Conservation (phyloP, 139 green algal genomes). For the Microglena sp. region DNA sequence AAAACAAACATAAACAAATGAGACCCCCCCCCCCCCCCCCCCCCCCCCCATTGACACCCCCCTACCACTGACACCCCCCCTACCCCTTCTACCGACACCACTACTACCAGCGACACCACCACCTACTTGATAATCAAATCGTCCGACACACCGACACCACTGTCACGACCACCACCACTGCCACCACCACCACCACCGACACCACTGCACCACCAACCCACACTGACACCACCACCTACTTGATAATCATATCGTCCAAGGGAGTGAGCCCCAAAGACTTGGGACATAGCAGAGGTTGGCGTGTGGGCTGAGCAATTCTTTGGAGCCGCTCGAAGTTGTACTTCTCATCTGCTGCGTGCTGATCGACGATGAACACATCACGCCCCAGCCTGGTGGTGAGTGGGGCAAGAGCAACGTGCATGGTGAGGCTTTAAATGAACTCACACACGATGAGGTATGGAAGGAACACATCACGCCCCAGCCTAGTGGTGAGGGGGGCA, state of each 20-base stretch:
- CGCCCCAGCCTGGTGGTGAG: constrained; percentile 24
- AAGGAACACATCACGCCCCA: constrained; percentile 89
- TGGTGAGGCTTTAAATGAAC: too few relatives aligned
- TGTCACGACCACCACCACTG: too few relatives aligned
- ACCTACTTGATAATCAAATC: too few relatives aligned
- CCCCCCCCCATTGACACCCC: not conserved
- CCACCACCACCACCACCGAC: too few relatives aligned
- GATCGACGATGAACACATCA: constrained; percentile 96
- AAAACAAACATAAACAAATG: constrained; percentile 2
- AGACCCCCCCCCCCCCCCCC: too few relatives aligned
- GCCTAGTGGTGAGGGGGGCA: constrained; percentile 6
- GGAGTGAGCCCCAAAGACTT: constrained; percentile 27
- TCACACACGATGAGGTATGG: too few relatives aligned
- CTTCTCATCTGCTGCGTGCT: constrained; percentile 93
- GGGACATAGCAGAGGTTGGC: constrained; percentile 74
- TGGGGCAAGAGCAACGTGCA: constrained; percentile 4
- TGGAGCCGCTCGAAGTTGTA: constrained; percentile 85
- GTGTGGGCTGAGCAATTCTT: constrained; percentile 45
- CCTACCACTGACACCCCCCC: constrained; percentile 1
- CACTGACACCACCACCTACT: constrained; percentile 13
- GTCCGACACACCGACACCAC: not conserved
- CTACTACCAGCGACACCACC: too few relatives aligned
- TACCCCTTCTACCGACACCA: too few relatives aligned
- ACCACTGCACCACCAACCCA: too few relatives aligned
- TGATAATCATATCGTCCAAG: constrained; percentile 31